Conservation (phyloP, 371 early-diverging fungal genomes). For the Mortierella sp. region DNA sequence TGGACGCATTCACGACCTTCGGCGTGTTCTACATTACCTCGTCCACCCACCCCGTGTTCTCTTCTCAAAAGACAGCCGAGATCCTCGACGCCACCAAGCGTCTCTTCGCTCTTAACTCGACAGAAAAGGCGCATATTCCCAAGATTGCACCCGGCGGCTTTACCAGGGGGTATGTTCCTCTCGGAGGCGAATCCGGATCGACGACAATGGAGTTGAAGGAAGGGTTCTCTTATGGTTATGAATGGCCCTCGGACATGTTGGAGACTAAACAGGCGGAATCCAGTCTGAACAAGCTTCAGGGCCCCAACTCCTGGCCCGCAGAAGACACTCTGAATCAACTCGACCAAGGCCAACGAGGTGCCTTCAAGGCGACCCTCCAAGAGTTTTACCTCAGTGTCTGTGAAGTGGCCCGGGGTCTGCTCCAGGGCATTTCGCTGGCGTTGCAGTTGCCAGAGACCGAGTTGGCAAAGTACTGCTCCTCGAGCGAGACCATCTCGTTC, state of each 20-base stretch:
- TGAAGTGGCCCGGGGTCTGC: slow-evolving; percentile 49
- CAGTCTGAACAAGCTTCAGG: slow-evolving; percentile 58
- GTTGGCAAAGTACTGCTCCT: slow-evolving; percentile 47
- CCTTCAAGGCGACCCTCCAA: slow-evolving; percentile 41
- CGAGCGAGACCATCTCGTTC: slow-evolving; percentile 61
- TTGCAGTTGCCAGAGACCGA: slow-evolving; percentile 34
- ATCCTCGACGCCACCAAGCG: slow-evolving; percentile 43
- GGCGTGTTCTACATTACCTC: slow-evolving; percentile 55
- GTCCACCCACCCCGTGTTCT: slow-evolving; percentile 39
- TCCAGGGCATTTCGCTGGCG: slow-evolving; percentile 51
- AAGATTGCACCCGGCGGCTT: slow-evolving; percentile 60
- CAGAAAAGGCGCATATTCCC: slow-evolving; percentile 37
- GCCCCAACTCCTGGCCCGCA: slow-evolving; percentile 62
- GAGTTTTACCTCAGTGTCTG: slow-evolving; percentile 54
- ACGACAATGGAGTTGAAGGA: slow-evolving; percentile 63
- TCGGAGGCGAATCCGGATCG: slow-evolving; percentile 67
- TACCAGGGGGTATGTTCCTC: slow-evolving; percentile 60
- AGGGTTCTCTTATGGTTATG: slow-evolving; percentile 65
- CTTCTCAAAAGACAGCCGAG: slow-evolving; percentile 6
- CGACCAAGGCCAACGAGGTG: slow-evolving; percentile 20
- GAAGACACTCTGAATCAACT: slow-evolving; percentile 20
- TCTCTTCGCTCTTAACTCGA: slow-evolving; percentile 38
- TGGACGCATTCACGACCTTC: slow-evolving; percentile 43
- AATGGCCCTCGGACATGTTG: slow-evolving; percentile 38
- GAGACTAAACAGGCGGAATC: slow-evolving; percentile 1